Base-by-base conservation (phyloP, 2,329 filamentous ascomycete genomes). In the Ceratocystis lukuohia region DNA sequence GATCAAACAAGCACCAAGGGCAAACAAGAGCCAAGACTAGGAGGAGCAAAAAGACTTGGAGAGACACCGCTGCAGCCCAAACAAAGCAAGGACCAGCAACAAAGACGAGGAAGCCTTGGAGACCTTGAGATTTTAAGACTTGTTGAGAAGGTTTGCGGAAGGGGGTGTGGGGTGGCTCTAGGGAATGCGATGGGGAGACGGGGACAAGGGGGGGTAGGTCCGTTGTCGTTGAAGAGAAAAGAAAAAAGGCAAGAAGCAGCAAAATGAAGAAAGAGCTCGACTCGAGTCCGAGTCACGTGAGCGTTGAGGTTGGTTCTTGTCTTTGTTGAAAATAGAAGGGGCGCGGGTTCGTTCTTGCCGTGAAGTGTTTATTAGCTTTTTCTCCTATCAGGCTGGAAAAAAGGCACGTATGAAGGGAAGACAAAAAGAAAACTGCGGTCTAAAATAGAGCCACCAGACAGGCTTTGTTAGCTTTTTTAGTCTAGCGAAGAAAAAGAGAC, bases 51-150 rank as follows among this genome's bases (percentile, higher is more conserved):
- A 44, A 30, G 37, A 62, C 44, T 33, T 44, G 53, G 53, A 28
- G 53, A 57, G 46, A 17, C 30, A 64, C 41, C 41, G 10, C 28
- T 53, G 41, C 62, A 65, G 64, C 20, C 64, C 64, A 37, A 65
- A 45, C 50, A 59, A 59, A 65, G 64, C 53, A 65, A 65, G 61
- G 64, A 65, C 64, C 48, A 65, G 50, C 53, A 59, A 59, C 28
- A 59, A 59, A 59, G 53, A 59, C 53, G 53, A 59, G 10, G 53
- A 20, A 33, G 53, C 12, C 12, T 37, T 37, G 53, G 37, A 25
- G 20, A n/a, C 53, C 10, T 30, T 30, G 53, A 5, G 28, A n/a
- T 17, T 59, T n/a, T 37, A 30, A 28, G 53, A 57, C 37, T 57
- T 46, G 48, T 65, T 56, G 63, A 65, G 63, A 37, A 65, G 37